A percentile compares a stretch with the other conserved stretches of the same genome.
Evolutionary conservation across 148 eudicot species (phyloP).

Genomic region (Euryodendron excelsum): DNA sequence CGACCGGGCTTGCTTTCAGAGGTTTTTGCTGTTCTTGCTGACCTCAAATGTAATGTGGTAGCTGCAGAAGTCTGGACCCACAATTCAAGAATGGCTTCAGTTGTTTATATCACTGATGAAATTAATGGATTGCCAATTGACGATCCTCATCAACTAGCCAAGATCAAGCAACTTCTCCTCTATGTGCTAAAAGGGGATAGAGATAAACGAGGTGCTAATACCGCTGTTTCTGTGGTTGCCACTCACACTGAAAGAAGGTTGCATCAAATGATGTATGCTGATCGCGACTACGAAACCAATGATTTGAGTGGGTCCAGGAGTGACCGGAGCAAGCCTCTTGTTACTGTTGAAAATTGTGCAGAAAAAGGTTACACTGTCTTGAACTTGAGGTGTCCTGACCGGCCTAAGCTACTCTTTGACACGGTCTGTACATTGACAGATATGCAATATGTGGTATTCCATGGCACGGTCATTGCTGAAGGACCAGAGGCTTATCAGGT

Average conservation of each 20-base stretch:
- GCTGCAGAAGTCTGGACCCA: constrained; percentile 96
- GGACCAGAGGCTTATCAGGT: constrained; percentile 91
- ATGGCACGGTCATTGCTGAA: constrained; percentile 72
- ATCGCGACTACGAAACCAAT: constrained; percentile 67
- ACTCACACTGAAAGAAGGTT: constrained; percentile 81
- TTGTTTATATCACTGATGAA: constrained; percentile 74
- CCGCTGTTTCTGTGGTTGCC: constrained; percentile 62
- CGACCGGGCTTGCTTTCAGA: constrained; percentile 89
- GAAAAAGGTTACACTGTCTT: constrained; percentile 83
- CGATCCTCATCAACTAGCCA: constrained; percentile 53
- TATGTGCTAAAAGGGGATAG: constrained; percentile 65
- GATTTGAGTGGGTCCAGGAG: constrained; percentile 24
- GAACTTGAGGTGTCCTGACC: constrained; percentile 60
- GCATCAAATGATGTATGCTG: constrained; percentile 94
- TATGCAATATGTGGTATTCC: constrained; percentile 91
- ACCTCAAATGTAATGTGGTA: constrained; percentile 76
- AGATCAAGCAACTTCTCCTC: constrained; percentile 70
- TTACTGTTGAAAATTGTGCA: constrained; percentile 59
- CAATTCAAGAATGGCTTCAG: constrained; percentile 85
- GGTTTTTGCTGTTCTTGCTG: constrained; percentile 74
- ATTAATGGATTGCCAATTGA: constrained; percentile 54
- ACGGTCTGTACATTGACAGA: constrained; percentile 80
- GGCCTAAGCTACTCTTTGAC: constrained; percentile 86
- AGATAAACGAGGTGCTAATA: constrained; percentile 64
- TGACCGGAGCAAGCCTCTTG: constrained; percentile 44